Base-by-base conservation (phyloP, 371 early-diverging fungal genomes). In the Lichtheimia ramosa region DNA sequence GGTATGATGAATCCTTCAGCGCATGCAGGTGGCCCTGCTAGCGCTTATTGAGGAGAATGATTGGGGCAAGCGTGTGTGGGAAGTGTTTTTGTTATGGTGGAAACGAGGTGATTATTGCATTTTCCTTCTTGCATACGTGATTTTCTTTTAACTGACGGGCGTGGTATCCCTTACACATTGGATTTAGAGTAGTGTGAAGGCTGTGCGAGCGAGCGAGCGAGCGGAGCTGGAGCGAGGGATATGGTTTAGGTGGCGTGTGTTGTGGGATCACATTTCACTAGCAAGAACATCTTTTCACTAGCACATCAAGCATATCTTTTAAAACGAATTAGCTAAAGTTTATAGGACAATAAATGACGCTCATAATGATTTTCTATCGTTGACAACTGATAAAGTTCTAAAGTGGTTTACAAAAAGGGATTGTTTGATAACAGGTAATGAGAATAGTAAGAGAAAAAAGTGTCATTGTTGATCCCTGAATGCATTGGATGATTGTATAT, bases 1-100 rank as follows among this genome's bases (percentile, higher is more conserved):
- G 50, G 49, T 48, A 48, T 48, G 51, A 48, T 23, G 41, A 63
- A 63, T 50, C 59, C 64, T 23, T 25, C 28, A 43, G 57, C 57
- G 51, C 51, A 51, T 54, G 41, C 18, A 14, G 34, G 54, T 20
- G 54, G 54, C 43, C 54, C 54, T 54, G n/a, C 54, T 40, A 54
- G 54, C 54, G 54, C 34, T 20, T 54, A 54, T 54, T 54, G 40
- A 54, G 42, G 54, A 34, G 34, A 39, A 54, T 20, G 46, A 46
- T 46, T 18, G n/a, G 46, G 46, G 46, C n/a, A 18, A 16, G 46
- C 34, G 34, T 34, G 34, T 34, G 34, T 34, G 34, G 34, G 34
- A 34, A 34, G 34, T 34, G 34, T 34, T 8, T 34, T 34, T 46
- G 46, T 46, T 16, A 18, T 16, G 46, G 46, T 46, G 46, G 46